phyloP scores from a whole-genome alignment of 371 early-diverging fungal genomes.

The Nematocida parisii region DNA sequence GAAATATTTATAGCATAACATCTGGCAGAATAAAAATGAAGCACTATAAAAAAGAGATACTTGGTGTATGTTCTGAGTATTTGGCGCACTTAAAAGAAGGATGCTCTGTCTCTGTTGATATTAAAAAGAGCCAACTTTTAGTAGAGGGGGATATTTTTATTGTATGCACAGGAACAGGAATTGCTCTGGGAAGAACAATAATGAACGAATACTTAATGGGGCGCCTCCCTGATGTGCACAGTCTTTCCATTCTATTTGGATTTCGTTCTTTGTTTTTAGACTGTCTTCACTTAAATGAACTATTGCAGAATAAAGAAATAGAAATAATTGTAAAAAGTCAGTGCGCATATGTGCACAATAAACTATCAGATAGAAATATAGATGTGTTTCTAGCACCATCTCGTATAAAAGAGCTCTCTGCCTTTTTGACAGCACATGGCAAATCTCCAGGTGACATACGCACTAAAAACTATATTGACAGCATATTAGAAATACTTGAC shows the following conservation, averaged over 20 bases:
- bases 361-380: not conserved
- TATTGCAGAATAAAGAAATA: constrained; percentile 2
- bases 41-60: constrained; percentile 18
- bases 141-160: constrained; percentile 61
- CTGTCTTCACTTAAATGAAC: constrained; percentile 42
- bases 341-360: not conserved
- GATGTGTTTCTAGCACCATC: constrained; percentile 1
- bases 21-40: constrained; percentile 39
- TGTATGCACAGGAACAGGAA: constrained; percentile 68
- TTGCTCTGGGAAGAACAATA: constrained; percentile 60
- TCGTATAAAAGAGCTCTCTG: not conserved
- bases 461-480: constrained; percentile 6
- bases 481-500: not conserved
- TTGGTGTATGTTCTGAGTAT: constrained; percentile 68
- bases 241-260: constrained; percentile 62
- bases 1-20: constrained; percentile 55
- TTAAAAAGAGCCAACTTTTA: constrained; percentile 51
- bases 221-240: not conserved
- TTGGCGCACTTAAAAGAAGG: constrained; percentile 35
- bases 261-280: constrained; percentile 62
- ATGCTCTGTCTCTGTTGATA: constrained; percentile 35
- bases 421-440: not conserved
- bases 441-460: not conserved
- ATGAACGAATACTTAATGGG: constrained; percentile 57
- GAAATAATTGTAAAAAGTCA: not conserved